Conservation (phyloP, 306 rosid species). For the Astragalus glycyphyllos region DNA sequence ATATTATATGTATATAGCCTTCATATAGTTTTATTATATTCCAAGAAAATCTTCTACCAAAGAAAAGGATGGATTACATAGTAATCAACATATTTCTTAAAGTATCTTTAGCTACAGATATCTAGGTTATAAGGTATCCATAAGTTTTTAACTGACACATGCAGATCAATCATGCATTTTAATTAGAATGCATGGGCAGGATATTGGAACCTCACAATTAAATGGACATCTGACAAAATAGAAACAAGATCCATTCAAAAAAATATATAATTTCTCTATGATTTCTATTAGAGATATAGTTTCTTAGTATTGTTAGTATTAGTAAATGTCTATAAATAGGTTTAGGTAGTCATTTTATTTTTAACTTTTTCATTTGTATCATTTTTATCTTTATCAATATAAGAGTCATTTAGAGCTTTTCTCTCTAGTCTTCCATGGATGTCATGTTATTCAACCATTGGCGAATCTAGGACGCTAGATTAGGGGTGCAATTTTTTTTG, state of each 20-base stretch:
- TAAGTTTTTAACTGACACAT: constrained; percentile 24
- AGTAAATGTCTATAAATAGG: too few relatives aligned
- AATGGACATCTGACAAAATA: not conserved
- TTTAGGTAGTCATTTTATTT: too few relatives aligned
- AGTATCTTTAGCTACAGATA: constrained; percentile 40
- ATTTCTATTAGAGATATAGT: too few relatives aligned
- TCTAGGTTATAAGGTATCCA: constrained; percentile 46
- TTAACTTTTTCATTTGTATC: too few relatives aligned
- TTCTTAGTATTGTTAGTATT: too few relatives aligned
- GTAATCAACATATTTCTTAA: constrained; percentile 44
- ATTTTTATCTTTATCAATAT: too few relatives aligned
- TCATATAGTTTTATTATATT: constrained; percentile 42
- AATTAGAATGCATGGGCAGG: constrained; percentile 6
- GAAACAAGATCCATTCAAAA: not conserved
- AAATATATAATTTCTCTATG: too few relatives aligned
- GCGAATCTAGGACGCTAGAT: too few relatives aligned
- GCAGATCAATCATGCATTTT: constrained; percentile 49
- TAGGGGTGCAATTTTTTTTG: too few relatives aligned
- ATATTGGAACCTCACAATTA: not conserved
- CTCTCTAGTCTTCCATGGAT: too few relatives aligned
- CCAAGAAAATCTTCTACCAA: constrained; percentile 56
- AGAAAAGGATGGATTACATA: constrained; percentile 55
- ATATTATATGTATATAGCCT: constrained; percentile 35
- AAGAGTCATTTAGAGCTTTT: too few relatives aligned
- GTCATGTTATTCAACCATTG: too few relatives aligned